Evolutionary conservation across 768 basidiomycete species (phyloP).

Genomic region (Termitomyces sp.): DNA sequence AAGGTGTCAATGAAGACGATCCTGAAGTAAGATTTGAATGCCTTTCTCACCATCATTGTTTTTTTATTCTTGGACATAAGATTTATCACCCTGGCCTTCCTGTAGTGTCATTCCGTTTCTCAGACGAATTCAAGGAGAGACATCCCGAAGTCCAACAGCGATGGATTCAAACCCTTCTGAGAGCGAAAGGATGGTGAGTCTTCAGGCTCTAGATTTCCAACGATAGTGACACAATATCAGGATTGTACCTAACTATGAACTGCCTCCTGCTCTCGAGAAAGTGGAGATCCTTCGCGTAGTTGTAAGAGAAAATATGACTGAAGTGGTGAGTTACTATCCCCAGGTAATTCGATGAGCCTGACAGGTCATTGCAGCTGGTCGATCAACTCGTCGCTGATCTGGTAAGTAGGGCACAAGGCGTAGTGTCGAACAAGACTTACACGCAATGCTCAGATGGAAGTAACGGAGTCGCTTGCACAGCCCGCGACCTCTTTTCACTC

Average conservation of each 20-base stretch:
- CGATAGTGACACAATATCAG: slow-evolving; percentile 9
- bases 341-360: slow-evolving; percentile 46
- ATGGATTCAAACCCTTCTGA: slow-evolving; percentile 52
- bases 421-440: background rate
- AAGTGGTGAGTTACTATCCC: slow-evolving; percentile 32
- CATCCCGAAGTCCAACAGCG: slow-evolving; percentile 58
- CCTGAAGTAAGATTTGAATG: slow-evolving; percentile 42
- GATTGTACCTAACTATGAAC: slow-evolving; percentile 51
- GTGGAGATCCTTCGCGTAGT: slow-evolving; percentile 65
- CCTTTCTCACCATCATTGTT: background rate
- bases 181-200: slow-evolving; percentile 50
- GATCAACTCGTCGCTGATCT: slow-evolving; percentile 68
- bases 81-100: slow-evolving; percentile 58
- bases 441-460: slow-evolving; percentile 42
- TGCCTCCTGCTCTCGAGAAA: slow-evolving; percentile 50
- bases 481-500: slow-evolving; percentile 46
- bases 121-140: slow-evolving; percentile 49
- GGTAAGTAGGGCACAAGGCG: slow-evolving; percentile 35
- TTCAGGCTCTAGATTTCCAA: background rate
- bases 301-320: slow-evolving; percentile 56
- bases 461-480: slow-evolving; percentile 55
- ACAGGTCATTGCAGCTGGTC: slow-evolving; percentile 52
- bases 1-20: slow-evolving; percentile 40
- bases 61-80: slow-evolving; percentile 17
- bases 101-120: slow-evolving; percentile 65